Percentiles rank a stretch among this genome's conserved stretches.
phyloP scores from a whole-genome alignment of 2,329 filamentous ascomycete genomes.

The Clarireedia hainanense region DNA sequence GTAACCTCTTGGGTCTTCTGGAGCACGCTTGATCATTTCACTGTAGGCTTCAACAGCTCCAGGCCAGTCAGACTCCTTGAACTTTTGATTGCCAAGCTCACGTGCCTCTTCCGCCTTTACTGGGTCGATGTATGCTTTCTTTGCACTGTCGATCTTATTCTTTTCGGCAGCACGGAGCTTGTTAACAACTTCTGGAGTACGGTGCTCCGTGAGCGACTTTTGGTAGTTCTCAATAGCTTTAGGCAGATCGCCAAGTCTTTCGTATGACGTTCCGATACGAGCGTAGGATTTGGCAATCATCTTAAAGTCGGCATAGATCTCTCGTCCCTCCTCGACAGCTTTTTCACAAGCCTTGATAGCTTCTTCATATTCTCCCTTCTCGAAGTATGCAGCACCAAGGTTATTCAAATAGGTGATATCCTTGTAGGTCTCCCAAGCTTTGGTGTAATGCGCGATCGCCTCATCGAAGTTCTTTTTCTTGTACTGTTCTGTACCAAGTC shows the following conservation, averaged over 20 bases:
- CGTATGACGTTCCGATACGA: constrained; percentile 87
- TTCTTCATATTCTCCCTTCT: constrained; percentile 89
- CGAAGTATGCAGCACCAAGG: constrained; percentile 84
- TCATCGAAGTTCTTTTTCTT: constrained; percentile 97
- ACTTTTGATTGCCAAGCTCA: constrained; percentile 90
- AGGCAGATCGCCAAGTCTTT: constrained; percentile 74
- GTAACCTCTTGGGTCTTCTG: constrained; percentile 87
- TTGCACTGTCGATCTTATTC: constrained; percentile 67
- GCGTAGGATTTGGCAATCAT: constrained; percentile 97
- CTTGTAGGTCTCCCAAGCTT: constrained; percentile 91
- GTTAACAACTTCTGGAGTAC: constrained; percentile 84
- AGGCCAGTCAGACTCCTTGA: constrained; percentile 95
- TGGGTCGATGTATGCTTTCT: constrained; percentile 77
- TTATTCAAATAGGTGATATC: constrained; percentile 99
- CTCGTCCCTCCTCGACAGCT: constrained; percentile 83
- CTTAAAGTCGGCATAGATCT: constrained; percentile 94
- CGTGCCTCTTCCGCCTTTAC: constrained; percentile 91
- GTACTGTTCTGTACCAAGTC: constrained; percentile 86
- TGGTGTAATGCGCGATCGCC: constrained; percentile 88
- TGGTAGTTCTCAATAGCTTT: constrained; percentile 86
- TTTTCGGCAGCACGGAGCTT: constrained; percentile 92
- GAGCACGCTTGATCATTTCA: constrained; percentile 95
- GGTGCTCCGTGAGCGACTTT: constrained; percentile 91
- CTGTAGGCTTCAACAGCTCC: constrained; percentile 88
- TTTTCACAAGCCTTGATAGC: constrained; percentile 80